Base-by-base conservation (phyloP, 2,329 filamentous ascomycete species). In the Aspergillus proliferans region DNA sequence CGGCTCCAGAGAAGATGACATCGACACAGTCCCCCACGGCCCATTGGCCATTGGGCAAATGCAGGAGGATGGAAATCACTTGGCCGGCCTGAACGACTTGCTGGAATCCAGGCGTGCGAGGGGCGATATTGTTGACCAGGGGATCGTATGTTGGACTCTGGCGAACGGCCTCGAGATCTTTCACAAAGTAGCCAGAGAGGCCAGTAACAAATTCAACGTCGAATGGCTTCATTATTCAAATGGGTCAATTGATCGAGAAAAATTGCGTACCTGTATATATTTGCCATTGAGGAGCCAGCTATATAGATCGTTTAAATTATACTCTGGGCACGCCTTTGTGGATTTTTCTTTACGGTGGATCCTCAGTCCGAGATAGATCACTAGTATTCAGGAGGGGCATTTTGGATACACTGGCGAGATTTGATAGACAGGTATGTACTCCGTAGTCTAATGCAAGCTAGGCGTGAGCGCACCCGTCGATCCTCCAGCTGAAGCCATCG, bases 1-100 rank as follows among this genome's bases (percentile, higher is more conserved):
- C 54, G 9, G 52, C 54, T 12, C 54, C 52, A n/a, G 54, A 57
- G 34, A 57, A 57, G 34, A 57, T 57, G 30, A 57, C 52, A 45
- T 55, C 54, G 22, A 53, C 54, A n/a, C 54, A 55, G 38, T 57
- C 54, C 1, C 54, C 54, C 6, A 57, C 45, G 12, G 52, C 54
- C 14, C 49, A 14, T 15, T 38, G 41, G 22, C 51, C 49, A 19
- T 48, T 46, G 12, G 54, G 54, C 1, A 57, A 47, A 33, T 53
- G 48, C 6, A 57, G 14, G 4, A 57, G 28, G 10, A 57, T 24
- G 5, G 54, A 57, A n/a, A 57, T 57, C 7, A 50, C 42, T 12
- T 57, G 50, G 4, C 54, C 52, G 1, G 50, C 30, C 19, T 57
- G 54, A 9, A 55, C 54, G 28, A 55, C 38, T 10, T 38, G 51